These are phyloP conservation scores for Ambrosia hybrid DNA, from an alignment of 140 eudicot genomes.

Conservation along the genomic window DNA sequence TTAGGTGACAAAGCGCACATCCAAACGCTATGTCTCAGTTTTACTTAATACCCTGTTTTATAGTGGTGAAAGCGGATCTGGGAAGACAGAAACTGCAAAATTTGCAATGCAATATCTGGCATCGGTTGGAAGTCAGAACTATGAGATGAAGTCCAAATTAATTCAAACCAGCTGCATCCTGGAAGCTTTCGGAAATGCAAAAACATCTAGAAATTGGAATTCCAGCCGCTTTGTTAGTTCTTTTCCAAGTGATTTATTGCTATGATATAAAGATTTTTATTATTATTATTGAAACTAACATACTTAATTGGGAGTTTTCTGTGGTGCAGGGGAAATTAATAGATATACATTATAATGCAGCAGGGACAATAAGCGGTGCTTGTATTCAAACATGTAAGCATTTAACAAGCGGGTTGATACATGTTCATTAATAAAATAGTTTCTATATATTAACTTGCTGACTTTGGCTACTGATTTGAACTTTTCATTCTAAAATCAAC, in stretches of 20 bases:
- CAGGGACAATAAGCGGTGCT: conserved; percentile 74
- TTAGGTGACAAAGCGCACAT: not conserved
- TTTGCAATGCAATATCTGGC: conserved; percentile 76
- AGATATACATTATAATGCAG: conserved; percentile 56
- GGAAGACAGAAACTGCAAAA: conserved; percentile 96
- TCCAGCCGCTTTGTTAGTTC: conserved; percentile 89
- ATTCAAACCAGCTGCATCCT: conserved; percentile 67
- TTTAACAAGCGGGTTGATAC: not conserved
- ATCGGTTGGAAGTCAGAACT: conserved; percentile 60
- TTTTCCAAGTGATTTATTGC: not conserved
- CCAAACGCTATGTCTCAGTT: conserved; percentile 1
- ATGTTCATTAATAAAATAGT: not conserved
- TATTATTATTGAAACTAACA: not conserved
- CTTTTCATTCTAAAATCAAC: conserved; percentile 31
- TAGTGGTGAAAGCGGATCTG: conserved; percentile 98
- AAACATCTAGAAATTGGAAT: conserved; percentile 77
- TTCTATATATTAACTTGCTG: conserved; percentile 6
- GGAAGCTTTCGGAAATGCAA: conserved; percentile 96
- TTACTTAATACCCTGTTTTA: not conserved
- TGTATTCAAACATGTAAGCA: conserved; percentile 77
- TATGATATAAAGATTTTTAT: not conserved
- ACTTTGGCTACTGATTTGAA: not conserved
- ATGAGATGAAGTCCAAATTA: conserved; percentile 56
- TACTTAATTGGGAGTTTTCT: conserved; percentile 14
- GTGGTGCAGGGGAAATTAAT: conserved; percentile 76